These are phyloP conservation scores for Lotmaria passim DNA, from an alignment of 208 protist species.

Conservation along the genomic window DNA sequence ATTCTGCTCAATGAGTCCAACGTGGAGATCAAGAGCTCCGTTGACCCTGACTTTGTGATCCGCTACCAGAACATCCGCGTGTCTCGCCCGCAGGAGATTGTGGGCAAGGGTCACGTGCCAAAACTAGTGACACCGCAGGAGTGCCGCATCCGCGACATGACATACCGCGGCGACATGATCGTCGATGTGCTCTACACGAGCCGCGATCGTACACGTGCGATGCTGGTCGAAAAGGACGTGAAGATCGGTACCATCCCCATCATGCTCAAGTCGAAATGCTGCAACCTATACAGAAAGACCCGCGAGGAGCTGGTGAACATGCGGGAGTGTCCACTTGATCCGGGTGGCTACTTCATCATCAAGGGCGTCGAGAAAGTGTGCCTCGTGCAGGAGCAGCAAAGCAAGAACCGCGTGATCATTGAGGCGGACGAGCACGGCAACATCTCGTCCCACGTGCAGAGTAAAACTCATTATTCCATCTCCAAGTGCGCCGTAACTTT, in stretches of 20 bases:
- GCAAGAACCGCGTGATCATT: slow-evolving; percentile 99
- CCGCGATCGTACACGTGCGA: slow-evolving; percentile 60
- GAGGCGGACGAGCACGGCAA: slow-evolving; percentile 87
- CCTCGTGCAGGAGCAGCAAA: slow-evolving; percentile 96
- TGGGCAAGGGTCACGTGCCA: slow-evolving; percentile 81
- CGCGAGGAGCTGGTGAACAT: slow-evolving; percentile 94
- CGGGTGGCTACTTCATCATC: slow-evolving; percentile 99
- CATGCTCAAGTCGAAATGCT: slow-evolving; percentile 99
- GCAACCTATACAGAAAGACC: slow-evolving; percentile 93
- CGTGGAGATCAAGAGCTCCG: slow-evolving; percentile 85
- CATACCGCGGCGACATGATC: slow-evolving; percentile 90
- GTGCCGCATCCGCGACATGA: slow-evolving; percentile 96
- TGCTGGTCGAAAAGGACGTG: slow-evolving; percentile 83
- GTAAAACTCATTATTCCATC: slow-evolving; percentile 95
- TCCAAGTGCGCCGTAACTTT: slow-evolving; percentile 93
- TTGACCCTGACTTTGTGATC: slow-evolving; percentile 87
- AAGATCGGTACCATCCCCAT: slow-evolving; percentile 99
- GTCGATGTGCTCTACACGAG: slow-evolving; percentile 89
- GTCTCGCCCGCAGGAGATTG: slow-evolving; percentile 75
- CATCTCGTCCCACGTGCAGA: slow-evolving; percentile 86
- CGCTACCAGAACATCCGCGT: slow-evolving; percentile 90
- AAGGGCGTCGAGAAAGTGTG: slow-evolving; percentile 99
- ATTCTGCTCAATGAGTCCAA: slow-evolving; percentile 92
- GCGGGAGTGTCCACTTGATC: slow-evolving; percentile 99
- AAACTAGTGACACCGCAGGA: slow-evolving; percentile 94